phyloP scores from a whole-genome alignment of 441 rosid species.

The Populus tomentosa region DNA sequence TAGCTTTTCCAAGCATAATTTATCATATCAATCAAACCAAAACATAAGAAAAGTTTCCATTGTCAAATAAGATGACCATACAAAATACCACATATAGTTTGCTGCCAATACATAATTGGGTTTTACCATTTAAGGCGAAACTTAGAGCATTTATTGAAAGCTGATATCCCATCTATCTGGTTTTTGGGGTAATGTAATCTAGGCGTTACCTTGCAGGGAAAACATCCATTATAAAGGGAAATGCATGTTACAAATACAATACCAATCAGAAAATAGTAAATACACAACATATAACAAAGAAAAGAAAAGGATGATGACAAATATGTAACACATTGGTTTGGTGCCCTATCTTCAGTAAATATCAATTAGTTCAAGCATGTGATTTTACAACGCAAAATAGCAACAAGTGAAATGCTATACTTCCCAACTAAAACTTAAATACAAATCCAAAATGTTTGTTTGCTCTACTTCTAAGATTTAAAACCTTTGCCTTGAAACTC shows the following conservation, averaged over 20 bases:
- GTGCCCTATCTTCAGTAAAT: not conserved
- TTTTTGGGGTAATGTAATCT: not conserved
- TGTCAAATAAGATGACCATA: not conserved
- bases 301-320: not conserved
- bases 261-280: not conserved
- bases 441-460: not conserved
- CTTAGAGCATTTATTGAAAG: not conserved
- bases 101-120: not conserved
- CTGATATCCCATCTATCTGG: not conserved
- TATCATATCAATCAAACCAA: not conserved
- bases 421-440: not conserved
- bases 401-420: not conserved
- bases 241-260: too few relatives aligned
- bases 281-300: not conserved
- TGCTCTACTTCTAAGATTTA: not conserved
- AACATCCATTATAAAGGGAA: not conserved
- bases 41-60: not conserved
- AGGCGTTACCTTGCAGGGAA: not conserved
- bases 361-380: not conserved
- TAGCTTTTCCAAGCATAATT: not conserved
- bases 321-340: not conserved
- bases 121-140: not conserved
- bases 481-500: not conserved
- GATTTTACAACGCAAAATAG: not conserved
- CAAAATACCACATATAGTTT: not conserved